Base-by-base conservation (phyloP, 192 early-diverging fungal species). In the Entomortierella beljakovae region DNA sequence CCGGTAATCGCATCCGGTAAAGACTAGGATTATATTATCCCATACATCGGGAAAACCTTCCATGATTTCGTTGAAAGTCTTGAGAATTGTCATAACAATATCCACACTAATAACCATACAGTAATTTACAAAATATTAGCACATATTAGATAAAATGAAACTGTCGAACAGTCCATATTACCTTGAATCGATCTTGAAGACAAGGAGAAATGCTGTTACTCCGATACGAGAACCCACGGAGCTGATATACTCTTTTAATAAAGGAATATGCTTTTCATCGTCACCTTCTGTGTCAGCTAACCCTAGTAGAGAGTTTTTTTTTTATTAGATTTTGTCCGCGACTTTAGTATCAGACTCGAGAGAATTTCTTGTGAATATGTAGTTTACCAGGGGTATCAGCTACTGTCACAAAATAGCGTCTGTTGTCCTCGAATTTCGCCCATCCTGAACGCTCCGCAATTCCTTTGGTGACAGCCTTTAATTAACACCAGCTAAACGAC, bases 121-220 rank as follows among this genome's bases (percentile, higher is more conserved):
- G 46, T 13, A 34, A 7, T 53, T 13, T 3, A 35, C 0, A 32
- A 40, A 13, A 10, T 43, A 16, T 15, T 56, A 42, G 6, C 32
- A 34, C 5, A 57, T 9, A 34, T 13, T 18, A 34, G 29, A 23
- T 1, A 57, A 22, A 2, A 33, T 33, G 32, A 8, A 16, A 31
- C 10, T 6, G 26, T 29, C 8, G 53, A 54, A 3, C 26, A 57
- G 16, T 6, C 54, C 6, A 20, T 50, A 26, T 0, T 68, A 68
- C 73, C 73, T 67, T 11, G 65, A 68, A 23, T 76, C 63, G 23
- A 76, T 76, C 60, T 76, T 76, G 65, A 76, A 76, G 52, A 76
- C 73, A 22, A 76, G 46, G 4, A 76, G 60, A 35, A 76, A 76
- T 3, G 73, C 73, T 5, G 59, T 68, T 34, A 76, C 46, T 8